Evolutionary conservation across 331 rosid genomes (phyloP).

Genomic region (Phaseolus coccineus): DNA sequence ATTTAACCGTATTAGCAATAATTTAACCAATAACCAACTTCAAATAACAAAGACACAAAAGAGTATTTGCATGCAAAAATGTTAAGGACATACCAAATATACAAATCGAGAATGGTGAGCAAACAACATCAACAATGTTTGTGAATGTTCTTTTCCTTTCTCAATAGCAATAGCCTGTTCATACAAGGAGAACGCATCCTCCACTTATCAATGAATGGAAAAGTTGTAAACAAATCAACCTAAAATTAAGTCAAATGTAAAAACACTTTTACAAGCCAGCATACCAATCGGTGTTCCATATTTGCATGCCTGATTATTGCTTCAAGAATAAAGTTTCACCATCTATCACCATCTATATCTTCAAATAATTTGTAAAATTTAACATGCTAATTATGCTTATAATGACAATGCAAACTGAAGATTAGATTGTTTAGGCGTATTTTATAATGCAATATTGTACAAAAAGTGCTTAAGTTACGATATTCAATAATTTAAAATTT

Average conservation of each 20-base stretch:
- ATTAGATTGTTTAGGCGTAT: no score
- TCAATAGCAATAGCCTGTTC: constrained; percentile 97
- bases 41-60: neutral
- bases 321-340: constrained; percentile 90
- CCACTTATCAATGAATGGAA: constrained; percentile 53
- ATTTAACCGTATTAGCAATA: no score
- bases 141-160: constrained; percentile 96
- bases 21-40: neutral
- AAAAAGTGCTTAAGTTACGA: no score
- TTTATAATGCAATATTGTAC: no score
- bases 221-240: constrained; percentile 18
- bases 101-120: constrained; percentile 91
- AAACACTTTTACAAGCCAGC: constrained; percentile 39
- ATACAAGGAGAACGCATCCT: constrained; percentile 79
- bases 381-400: no score
- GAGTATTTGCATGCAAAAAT: neutral
- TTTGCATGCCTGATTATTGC: constrained; percentile 94
- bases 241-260: constrained; percentile 32
- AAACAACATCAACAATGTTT: constrained; percentile 75
- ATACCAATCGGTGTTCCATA: constrained; percentile 93
- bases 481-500: no score
- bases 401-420: no score
- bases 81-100: constrained; percentile 74
- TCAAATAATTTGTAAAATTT: constrained; percentile 19
- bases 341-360: constrained; percentile 84